Base-by-base conservation (phyloP, 371 early-diverging fungal species). In the Smittium culicis region DNA sequence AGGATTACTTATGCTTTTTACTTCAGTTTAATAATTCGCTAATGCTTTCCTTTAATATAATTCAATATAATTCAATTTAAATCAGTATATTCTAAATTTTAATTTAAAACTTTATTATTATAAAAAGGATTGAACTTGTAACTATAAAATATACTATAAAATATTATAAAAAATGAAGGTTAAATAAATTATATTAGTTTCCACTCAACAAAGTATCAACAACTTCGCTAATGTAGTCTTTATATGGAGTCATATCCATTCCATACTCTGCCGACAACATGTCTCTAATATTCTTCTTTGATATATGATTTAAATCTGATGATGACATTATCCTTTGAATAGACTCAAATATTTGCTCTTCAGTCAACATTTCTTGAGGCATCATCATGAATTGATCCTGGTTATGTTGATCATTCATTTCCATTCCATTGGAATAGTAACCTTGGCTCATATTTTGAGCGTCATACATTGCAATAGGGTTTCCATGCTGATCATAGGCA, bases 261-360 rank as follows among this genome's bases (percentile, higher is more conserved):
- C 89, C 88, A 77, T 88, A 93, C 35, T 83, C 74, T 35, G 74
- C 66, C 32, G 84, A 79, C 57, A 96, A 75, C 68, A 89, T 85
- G 67, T 92, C 89, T 5, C 97, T 74, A 32, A 96, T 90, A 71
- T 86, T 87, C 74, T 91, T 91, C 79, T 91, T 90, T 35, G 90
- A 88, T 58, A 89, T 81, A 54, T 80, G 83, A 85, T 88, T 88
- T 54, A 91, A 79, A 66, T 91, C 84, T 17, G 92, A 86, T 0
- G 86, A 86, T 28, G 85, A 77, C 5, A 96, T 82, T 34, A 94
- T 90, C 58, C 83, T 83, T 66, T 83, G 80, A 67, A 94, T 88
- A 79, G 91, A 89, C 54, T 76, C 75, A 3, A 90, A 73, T 65
- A 96, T 82, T 70, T 92, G 88, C 35, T 90, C 91, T 67, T 95